Evolutionary conservation across 2,329 filamentous ascomycete species (phyloP).

Genomic region (Fusarium mangiferae): DNA sequence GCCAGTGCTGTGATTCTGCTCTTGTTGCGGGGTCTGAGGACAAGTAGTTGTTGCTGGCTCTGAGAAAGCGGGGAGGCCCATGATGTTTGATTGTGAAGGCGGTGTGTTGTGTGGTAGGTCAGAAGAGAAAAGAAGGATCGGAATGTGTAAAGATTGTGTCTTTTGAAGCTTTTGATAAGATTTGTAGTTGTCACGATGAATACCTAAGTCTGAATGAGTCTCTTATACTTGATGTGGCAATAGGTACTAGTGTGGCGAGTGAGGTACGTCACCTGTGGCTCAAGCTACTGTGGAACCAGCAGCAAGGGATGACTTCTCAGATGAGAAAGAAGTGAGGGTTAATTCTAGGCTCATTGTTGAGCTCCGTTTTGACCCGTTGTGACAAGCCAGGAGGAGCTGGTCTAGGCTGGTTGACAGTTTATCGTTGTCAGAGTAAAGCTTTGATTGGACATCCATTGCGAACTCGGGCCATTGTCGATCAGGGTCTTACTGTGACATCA

Average conservation of each 20-base stretch:
- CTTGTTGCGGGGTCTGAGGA: constrained; percentile 18
- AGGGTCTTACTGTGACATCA: constrained; percentile 32
- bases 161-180: neutral
- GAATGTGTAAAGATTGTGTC: neutral
- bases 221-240: constrained; percentile 42
- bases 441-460: constrained; percentile 16
- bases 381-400: neutral
- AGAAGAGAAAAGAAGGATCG: neutral
- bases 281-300: constrained; percentile 11
- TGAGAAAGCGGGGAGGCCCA: constrained; percentile 45
- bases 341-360: neutral
- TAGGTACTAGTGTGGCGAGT: constrained; percentile 41
- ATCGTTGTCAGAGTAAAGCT: neutral
- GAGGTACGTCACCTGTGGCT: constrained; percentile 45
- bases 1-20: constrained; percentile 19
- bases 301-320: neutral
- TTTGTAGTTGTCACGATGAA: neutral
- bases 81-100: constrained; percentile 15
- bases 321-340: neutral
- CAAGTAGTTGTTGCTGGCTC: constrained; percentile 8
- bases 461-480: constrained; percentile 7
- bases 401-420: neutral
- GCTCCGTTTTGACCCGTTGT: constrained; percentile 1
- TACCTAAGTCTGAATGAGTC: neutral
- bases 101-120: neutral